phyloP scores from a whole-genome alignment of 352 stramenopile species.

The Globisporangium emineosum region DNA sequence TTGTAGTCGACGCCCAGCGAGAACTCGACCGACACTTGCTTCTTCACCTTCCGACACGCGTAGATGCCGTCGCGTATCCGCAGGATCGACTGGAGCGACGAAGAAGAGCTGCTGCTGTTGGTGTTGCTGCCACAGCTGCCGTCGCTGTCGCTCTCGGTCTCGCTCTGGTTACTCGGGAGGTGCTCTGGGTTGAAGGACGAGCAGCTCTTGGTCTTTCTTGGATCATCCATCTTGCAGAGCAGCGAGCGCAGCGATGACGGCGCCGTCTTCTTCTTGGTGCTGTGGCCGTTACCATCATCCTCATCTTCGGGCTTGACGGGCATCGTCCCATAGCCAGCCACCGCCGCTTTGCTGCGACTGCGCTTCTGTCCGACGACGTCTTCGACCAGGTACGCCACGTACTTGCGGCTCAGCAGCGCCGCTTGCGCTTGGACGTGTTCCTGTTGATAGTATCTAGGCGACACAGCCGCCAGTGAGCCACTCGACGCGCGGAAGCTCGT shows the following conservation, averaged over 20 bases:
- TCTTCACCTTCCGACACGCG: constrained; percentile 48
- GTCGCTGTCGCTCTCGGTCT: constrained; percentile 81
- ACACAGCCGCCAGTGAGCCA: neutral
- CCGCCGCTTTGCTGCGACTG: constrained; percentile 11
- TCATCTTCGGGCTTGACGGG: constrained; percentile 13
- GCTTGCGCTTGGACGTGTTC: neutral
- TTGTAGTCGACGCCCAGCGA: constrained; percentile 43
- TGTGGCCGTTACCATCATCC: constrained; percentile 10
- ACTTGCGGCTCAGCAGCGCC: constrained; percentile 22
- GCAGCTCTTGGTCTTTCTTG: constrained; percentile 7
- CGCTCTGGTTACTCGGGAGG: constrained; percentile 48
- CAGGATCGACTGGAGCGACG: constrained; percentile 64
- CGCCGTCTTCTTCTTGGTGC: constrained; percentile 13
- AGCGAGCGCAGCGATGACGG: constrained; percentile 19
- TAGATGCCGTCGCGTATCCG: constrained; percentile 39
- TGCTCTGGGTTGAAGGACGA: constrained; percentile 11
- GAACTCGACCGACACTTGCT: constrained; percentile 68
- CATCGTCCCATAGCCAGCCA: constrained; percentile 39
- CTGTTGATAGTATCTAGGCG: constrained; percentile 8
- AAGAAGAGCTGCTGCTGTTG: constrained; percentile 9
- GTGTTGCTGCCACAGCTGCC: constrained; percentile 38
- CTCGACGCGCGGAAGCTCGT: constrained; percentile 7
- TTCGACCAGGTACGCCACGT: constrained; percentile 31
- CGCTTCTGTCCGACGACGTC: constrained; percentile 22
- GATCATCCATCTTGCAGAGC: constrained; percentile 17